These are phyloP conservation scores for Eucalyptus cladocalyx DNA, from an alignment of 345 rosid species.

Conservation along the genomic window DNA sequence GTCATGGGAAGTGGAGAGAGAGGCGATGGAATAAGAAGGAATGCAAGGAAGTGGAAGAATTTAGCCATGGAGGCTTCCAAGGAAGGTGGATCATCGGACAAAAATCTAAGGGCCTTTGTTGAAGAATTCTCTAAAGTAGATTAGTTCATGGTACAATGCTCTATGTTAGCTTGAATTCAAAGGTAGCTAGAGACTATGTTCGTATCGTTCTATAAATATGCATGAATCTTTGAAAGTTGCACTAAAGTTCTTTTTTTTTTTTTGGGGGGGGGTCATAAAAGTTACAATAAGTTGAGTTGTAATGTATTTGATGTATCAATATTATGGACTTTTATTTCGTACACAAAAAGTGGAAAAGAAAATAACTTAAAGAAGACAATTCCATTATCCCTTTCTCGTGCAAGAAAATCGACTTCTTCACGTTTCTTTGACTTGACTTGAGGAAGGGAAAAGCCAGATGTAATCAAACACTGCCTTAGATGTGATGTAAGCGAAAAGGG, in stretches of 20 bases:
- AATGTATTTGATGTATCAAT: neutral
- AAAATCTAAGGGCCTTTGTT: conserved; percentile 6
- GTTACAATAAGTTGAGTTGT: neutral
- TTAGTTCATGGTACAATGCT: conserved; percentile 8
- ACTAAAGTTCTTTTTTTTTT: no score
- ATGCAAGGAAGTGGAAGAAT: conserved; percentile 19
- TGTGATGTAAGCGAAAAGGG: neutral
- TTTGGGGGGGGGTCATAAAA: no score
- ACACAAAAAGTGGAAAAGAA: neutral
- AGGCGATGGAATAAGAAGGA: conserved; percentile 3
- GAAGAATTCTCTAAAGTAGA: neutral
- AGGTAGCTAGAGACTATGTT: neutral
- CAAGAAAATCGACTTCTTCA: neutral
- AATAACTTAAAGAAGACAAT: neutral
- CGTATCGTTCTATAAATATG: neutral
- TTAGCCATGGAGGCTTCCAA: conserved; percentile 3
- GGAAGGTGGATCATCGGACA: conserved; percentile 10
- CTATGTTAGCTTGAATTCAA: neutral
- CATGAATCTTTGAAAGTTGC: neutral
- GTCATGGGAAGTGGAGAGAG: conserved; percentile 13
- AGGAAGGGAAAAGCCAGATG: neutral
- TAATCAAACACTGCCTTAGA: neutral
- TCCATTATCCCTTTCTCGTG: neutral
- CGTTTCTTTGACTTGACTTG: neutral
- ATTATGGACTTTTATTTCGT: neutral